Conservation (phyloP, 352 stramenopile genomes). For the Aphanomyces stellatus region DNA sequence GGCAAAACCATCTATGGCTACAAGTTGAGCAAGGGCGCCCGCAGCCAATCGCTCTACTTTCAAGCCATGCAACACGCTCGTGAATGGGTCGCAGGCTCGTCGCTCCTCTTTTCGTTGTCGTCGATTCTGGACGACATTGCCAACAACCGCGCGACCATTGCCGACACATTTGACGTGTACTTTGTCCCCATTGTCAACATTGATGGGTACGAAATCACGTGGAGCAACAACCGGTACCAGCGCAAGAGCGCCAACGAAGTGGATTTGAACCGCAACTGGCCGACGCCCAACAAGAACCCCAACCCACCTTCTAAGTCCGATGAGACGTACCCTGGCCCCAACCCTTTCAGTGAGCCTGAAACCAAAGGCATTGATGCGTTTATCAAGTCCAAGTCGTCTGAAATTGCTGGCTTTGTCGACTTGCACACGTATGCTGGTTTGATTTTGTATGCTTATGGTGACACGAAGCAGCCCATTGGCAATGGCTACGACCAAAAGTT, state of each 20-base stretch:
- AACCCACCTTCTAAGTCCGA: not conserved
- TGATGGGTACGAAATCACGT: conserved; percentile 71
- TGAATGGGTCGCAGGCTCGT: conserved; percentile 28
- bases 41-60: conserved; percentile 29
- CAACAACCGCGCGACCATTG: conserved; percentile 19
- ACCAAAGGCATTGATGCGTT: not conserved
- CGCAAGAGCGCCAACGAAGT: conserved; percentile 1
- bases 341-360: conserved; percentile 1
- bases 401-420: not conserved
- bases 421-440: conserved; percentile 1
- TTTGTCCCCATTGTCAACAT: conserved; percentile 75
- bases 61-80: conserved; percentile 28
- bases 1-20: conserved; percentile 23
- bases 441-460: not conserved
- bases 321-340: not conserved
- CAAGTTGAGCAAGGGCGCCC: conserved; percentile 30
- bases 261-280: conserved; percentile 16
- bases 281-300: not conserved
- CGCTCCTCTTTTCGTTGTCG: conserved; percentile 26
- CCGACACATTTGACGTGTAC: conserved; percentile 50
- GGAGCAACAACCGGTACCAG: conserved; percentile 17
- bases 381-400: not conserved
- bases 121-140: conserved; percentile 26
- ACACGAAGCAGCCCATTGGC: conserved; percentile 33
- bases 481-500: conserved; percentile 41